These are phyloP conservation scores for Xanthoparmelia taractica DNA, from an alignment of 495 filamentous ascomycete species.

Conservation along the genomic window DNA sequence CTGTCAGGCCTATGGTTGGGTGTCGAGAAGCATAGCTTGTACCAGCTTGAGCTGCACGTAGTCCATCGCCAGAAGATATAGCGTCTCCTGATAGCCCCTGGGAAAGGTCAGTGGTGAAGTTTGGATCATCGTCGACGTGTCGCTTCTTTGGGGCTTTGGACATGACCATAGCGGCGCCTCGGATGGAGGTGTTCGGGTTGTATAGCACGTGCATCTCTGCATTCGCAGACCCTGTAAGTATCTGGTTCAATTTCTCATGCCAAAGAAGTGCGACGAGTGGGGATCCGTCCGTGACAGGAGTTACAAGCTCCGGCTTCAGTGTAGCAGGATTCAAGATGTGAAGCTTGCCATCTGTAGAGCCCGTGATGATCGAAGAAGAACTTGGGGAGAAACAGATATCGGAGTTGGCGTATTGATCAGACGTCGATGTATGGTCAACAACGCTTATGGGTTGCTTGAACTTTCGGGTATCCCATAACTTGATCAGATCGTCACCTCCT, in stretches of 20 bases:
- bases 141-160: slow-evolving; percentile 87
- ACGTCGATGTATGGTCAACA: slow-evolving; percentile 72
- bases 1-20: slow-evolving; percentile 64
- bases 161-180: slow-evolving; percentile 84
- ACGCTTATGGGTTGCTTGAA: slow-evolving; percentile 82
- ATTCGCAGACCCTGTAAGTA: slow-evolving; percentile 86
- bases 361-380: slow-evolving; percentile 74
- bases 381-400: slow-evolving; percentile 86
- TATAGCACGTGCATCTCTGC: slow-evolving; percentile 84
- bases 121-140: slow-evolving; percentile 87
- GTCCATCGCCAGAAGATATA: slow-evolving; percentile 59
- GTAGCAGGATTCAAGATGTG: slow-evolving; percentile 92
- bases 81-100: slow-evolving; percentile 75
- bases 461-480: slow-evolving; percentile 93
- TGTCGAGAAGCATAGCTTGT: slow-evolving; percentile 56
- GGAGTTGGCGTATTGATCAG: slow-evolving; percentile 69
- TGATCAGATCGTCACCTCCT: slow-evolving; percentile 81
- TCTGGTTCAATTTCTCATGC: slow-evolving; percentile 94
- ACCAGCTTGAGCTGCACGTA: slow-evolving; percentile 36
- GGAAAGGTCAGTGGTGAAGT: slow-evolving; percentile 71
- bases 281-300: slow-evolving; percentile 73
- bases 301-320: slow-evolving; percentile 71
- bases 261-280: slow-evolving; percentile 79
- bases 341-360: slow-evolving; percentile 77
- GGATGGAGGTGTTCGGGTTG: slow-evolving; percentile 69